Conservation (phyloP, 139 green algal species). For the Spirogloea muscicola region DNA sequence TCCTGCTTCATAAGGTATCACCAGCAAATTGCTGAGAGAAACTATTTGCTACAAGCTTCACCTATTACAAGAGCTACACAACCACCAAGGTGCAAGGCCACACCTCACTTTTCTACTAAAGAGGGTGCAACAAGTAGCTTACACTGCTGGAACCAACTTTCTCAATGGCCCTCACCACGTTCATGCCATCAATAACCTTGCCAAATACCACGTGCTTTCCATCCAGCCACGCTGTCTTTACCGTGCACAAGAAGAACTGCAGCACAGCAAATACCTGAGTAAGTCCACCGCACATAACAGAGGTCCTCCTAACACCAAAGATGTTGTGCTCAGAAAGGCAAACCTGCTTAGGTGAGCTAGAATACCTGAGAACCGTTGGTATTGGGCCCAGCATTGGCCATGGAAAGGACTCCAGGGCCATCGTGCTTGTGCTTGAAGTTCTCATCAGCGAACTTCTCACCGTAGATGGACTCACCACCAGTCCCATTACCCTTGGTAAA, state of each 20-base stretch:
- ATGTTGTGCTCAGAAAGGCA: too few relatives aligned
- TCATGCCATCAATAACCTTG: slow-evolving; percentile 90
- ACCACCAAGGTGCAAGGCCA: background rate
- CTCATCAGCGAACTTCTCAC: slow-evolving; percentile 57
- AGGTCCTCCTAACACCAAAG: too few relatives aligned
- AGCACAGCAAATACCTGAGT: too few relatives aligned
- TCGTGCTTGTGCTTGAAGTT: slow-evolving; percentile 85
- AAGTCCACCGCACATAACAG: too few relatives aligned
- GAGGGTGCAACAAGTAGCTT: too few relatives aligned
- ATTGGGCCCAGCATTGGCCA: slow-evolving; percentile 62
- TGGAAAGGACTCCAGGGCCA: slow-evolving; percentile 51
- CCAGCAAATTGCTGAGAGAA: background rate
- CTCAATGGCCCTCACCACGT: slow-evolving; percentile 90
- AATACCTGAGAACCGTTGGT: slow-evolving; percentile 70
- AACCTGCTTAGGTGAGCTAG: too few relatives aligned
- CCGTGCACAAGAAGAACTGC: slow-evolving; percentile 61
- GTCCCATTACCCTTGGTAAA: slow-evolving; percentile 56
- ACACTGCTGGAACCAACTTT: slow-evolving; percentile 58
- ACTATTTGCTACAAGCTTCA: too few relatives aligned
- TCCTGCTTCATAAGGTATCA: background rate
- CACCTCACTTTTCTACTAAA: too few relatives aligned
- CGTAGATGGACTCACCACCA: slow-evolving; percentile 59
- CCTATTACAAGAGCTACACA: too few relatives aligned
- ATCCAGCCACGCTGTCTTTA: slow-evolving; percentile 55
- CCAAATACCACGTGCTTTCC: slow-evolving; percentile 90